Base-by-base conservation (phyloP, 805 yeast genomes). In the Saccharomycopsis sp. region DNA sequence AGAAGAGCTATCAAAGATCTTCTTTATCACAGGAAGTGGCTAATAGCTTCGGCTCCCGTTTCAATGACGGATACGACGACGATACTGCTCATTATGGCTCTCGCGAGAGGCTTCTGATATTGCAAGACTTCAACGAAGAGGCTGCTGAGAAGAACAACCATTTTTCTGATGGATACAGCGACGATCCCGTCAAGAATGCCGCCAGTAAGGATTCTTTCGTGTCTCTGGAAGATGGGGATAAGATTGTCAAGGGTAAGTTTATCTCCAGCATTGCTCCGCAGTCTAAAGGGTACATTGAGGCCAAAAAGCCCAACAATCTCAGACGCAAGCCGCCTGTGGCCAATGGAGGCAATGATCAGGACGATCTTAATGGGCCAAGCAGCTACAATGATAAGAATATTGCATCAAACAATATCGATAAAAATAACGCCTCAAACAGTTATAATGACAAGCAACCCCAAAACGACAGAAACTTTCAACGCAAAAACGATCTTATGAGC, bases 401-500 rank as follows among this genome's bases (percentile, higher is more conserved):
- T n/a, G n/a, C n/a, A n/a, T n/a, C n/a, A n/a, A n/a, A n/a, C n/a
- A n/a, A n/a, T n/a, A n/a, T n/a, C n/a, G n/a, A n/a, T n/a, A n/a
- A n/a, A n/a, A n/a, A n/a, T 44, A 44, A 44, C 16, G 48, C 48
- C 16, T 12, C 48, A 16, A 44, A 12, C 16, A 18, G 18, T 12
- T 44, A 44, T 12, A 44, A 44, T 18, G 48, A 44, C 7, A 44
- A 44, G 21, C n/a, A n/a, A n/a, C n/a, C n/a, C n/a, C n/a, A n/a
- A n/a, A n/a, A n/a, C n/a, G n/a, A n/a, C n/a, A n/a, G n/a, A n/a
- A 18, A 12, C 16, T 44, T 44, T 12, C 18, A 44, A 12, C 48
- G 48, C 12, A 57, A 54, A 34, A 55, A 50, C 40, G 54, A 57
- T n/a, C 57, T 60, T 34, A 60, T 60, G 62, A 60, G 58, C 1